Base-by-base conservation (phyloP, 805 yeast genomes). In the Candida peoriensis region DNA sequence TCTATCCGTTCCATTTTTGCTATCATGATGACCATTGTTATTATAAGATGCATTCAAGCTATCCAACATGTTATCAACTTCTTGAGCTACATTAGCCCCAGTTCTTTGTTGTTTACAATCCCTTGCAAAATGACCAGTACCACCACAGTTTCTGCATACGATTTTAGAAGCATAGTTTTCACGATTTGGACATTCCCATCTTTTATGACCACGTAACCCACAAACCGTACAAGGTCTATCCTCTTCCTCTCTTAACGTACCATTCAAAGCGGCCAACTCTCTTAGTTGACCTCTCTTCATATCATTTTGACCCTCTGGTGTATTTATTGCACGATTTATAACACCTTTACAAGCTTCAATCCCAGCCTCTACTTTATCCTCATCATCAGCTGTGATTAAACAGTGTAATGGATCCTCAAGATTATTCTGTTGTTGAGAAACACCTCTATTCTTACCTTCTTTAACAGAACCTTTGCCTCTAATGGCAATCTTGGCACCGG, bases 381-480 rank as follows among this genome's bases (percentile, higher is more conserved):
- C 87, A 12, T 79, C 69, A 45, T 88, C 96, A 1, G 93, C 87
- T 4, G 84, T 83, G 32, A 93, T 78, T 25, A 89, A 60, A 50
- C 95, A 89, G 59, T 93, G 98, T 36, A 94, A 60, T 27, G 87
- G 95, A 39, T 94, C 98, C 29, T 80, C 78, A 45, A 79, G 63
- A 39, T 76, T 72, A 41, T 72, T 68, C 21, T 73, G 73, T 25
- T 50, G 53, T 3, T 47, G 27, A 6, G 55, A 32, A 20, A 38
- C 33, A 12, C 65, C 68, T 27, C 70, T 64, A 38, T 74, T 72
- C 55, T 78, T 82, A 21, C 97, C 97, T 52, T 86, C 95, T 53
- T 90, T 90, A 14, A 88, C 95, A 1, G 97, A 89, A 0, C 99
- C 99, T 47, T 83, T 79, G 19, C 99, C 99, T 47, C 99, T 70